Base-by-base conservation (phyloP, 169 alveolate genomes). In the Theileria annulata region DNA sequence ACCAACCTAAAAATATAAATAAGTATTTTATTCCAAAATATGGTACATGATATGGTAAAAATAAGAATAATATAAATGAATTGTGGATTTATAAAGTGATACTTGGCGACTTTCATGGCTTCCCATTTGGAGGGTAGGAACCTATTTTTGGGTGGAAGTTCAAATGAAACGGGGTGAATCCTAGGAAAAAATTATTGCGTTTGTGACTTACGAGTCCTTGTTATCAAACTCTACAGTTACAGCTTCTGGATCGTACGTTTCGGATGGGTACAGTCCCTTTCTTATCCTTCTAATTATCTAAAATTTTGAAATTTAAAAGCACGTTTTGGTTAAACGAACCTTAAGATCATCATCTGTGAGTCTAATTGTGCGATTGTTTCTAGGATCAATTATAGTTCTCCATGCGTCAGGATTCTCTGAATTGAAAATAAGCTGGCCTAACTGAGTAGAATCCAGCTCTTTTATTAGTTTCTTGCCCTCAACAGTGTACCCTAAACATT, bases 51-150 rank as follows among this genome's bases (percentile, higher is more conserved):
- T 23, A 28, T 21, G 25, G 4, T 62, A 42, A 17, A 8, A 42
- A 42, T 12, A 8, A 42, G 6, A 42, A 42, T 8, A 10, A 42
- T 3, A 42, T 42, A 42, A 42, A 3, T 3, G 51, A 42, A 42
- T 42, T 42, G 51, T 10, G 1, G 15, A 3, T 42, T 42, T 42
- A 17, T 42, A 42, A 42, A 42, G 51, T 42, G 51, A 1, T 62
- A 78, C 86, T 72, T 72, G 72, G 58, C 92, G 37, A 95, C 86
- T 68, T 94, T 95, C 31, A 88, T 91, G 68, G 96, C 90, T 81
- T 95, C 98, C 90, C 93, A 88, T 71, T 93, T 93, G 0, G 98
- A 95, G 19, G 97, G 97, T 30, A 86, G 51, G 87, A 95, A 95
- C 71, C 93, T 87, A 25, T 96, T 86, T 79, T 95, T 96, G 17